Conservation (phyloP, 192 early-diverging fungal genomes). For the Linnemannia exigua region DNA sequence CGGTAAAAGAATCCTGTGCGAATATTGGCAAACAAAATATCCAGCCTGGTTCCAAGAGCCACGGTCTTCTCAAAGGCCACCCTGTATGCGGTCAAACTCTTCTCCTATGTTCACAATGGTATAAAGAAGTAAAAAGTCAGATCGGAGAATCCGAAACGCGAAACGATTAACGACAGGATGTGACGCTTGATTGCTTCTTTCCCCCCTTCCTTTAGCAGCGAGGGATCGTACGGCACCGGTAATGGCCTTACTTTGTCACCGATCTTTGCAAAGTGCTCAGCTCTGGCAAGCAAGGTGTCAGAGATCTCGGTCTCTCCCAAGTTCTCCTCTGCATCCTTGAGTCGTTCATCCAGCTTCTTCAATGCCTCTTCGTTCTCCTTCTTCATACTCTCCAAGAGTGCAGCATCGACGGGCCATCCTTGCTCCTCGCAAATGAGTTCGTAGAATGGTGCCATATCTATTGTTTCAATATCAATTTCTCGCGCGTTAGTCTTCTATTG, state of each 20-base stretch:
- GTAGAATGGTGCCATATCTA: slow-evolving; percentile 94
- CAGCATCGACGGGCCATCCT: slow-evolving; percentile 68
- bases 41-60: slow-evolving; percentile 93
- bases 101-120: slow-evolving; percentile 82
- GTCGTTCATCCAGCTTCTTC: slow-evolving; percentile 83
- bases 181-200: neutral
- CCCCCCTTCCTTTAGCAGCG: neutral
- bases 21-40: slow-evolving; percentile 93
- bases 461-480: neutral
- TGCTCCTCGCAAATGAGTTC: slow-evolving; percentile 73
- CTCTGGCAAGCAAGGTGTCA: slow-evolving; percentile 90
- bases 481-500: neutral
- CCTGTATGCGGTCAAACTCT: slow-evolving; percentile 87
- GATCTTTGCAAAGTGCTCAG: slow-evolving; percentile 92
- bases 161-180: neutral
- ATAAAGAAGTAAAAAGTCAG: neutral
- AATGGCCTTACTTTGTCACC: slow-evolving; percentile 84
- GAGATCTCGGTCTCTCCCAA: slow-evolving; percentile 94
- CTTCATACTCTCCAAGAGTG: slow-evolving; percentile 66
- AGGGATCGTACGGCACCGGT: neutral
- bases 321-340: slow-evolving; percentile 93
- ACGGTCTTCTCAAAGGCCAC: slow-evolving; percentile 89
- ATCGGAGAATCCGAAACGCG: neutral
- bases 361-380: slow-evolving; percentile 84
- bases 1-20: slow-evolving; percentile 96